These are phyloP conservation scores for Penicillium fimorum DNA, from an alignment of 495 filamentous ascomycete genomes.

Conservation along the genomic window DNA sequence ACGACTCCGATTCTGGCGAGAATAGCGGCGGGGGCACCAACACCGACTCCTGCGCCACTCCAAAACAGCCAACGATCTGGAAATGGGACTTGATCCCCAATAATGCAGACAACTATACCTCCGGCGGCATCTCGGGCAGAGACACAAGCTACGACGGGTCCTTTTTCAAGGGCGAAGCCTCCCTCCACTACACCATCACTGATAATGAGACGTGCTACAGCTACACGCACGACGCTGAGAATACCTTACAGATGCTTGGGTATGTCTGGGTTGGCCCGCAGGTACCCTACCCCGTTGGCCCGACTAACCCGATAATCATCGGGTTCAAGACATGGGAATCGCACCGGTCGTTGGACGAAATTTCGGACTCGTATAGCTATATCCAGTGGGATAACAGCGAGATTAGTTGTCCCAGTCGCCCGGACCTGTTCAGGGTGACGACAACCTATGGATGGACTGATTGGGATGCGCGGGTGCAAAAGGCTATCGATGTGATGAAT, in stretches of 20 bases:
- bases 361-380: not conserved
- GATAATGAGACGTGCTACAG: not conserved
- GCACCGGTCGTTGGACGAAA: not conserved
- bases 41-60: not conserved
- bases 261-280: not conserved
- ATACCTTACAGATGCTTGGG: not conserved
- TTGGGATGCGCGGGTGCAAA: not conserved
- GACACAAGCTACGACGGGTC: not conserved
- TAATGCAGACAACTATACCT: not conserved
- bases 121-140: not conserved
- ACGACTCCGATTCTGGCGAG: not conserved
- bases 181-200: not conserved
- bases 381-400: not conserved
- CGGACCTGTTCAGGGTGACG: not conserved
- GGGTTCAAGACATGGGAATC: not conserved
- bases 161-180: not conserved
- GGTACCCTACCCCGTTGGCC: not conserved
- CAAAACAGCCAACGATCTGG: not conserved
- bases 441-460: not conserved
- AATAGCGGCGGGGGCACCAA: not conserved
- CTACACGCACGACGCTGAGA: not conserved
- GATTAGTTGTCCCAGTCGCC: not conserved
- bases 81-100: not conserved
- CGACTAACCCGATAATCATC: not conserved
- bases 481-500: not conserved